These are phyloP conservation scores for Citrus reticulata DNA, from an alignment of 345 rosid species.

Conservation along the genomic window DNA sequence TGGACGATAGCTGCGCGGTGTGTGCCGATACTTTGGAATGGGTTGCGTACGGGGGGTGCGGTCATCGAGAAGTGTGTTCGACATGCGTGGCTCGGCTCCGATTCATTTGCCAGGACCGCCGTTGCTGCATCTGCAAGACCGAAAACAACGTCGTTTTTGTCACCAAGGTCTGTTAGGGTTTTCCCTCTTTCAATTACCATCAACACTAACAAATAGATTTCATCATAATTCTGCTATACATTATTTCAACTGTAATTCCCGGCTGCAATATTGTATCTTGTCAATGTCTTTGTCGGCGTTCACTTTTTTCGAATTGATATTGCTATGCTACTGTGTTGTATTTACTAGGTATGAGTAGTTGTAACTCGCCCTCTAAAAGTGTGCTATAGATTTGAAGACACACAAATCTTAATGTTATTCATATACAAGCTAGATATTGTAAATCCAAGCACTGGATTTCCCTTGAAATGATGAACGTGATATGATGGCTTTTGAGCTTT, in stretches of 20 bases:
- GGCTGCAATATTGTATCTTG: not conserved
- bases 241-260: not conserved
- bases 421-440: not conserved
- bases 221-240: not conserved
- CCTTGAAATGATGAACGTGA: not conserved
- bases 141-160: slow-evolving; percentile 55
- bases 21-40: slow-evolving; percentile 88
- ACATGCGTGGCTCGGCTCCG: slow-evolving; percentile 94
- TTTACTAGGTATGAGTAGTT: not conserved
- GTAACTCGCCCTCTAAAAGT: not conserved
- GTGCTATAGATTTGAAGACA: not conserved
- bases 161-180: slow-evolving; percentile 74
- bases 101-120: slow-evolving; percentile 76
- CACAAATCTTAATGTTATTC: not conserved
- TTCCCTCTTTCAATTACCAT: not conserved
- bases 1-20: slow-evolving; percentile 94
- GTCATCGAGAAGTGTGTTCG: slow-evolving; percentile 85
- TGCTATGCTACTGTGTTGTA: not conserved
- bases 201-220: not conserved
- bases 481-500: not conserved
- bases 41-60: slow-evolving; percentile 91
- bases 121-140: slow-evolving; percentile 91
- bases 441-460: not conserved
- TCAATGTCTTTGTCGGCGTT: not conserved
- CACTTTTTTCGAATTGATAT: not conserved